These are phyloP conservation scores for Pestalotiopsis sp. DNA, from an alignment of 2,329 filamentous ascomycete genomes.

Conservation along the genomic window DNA sequence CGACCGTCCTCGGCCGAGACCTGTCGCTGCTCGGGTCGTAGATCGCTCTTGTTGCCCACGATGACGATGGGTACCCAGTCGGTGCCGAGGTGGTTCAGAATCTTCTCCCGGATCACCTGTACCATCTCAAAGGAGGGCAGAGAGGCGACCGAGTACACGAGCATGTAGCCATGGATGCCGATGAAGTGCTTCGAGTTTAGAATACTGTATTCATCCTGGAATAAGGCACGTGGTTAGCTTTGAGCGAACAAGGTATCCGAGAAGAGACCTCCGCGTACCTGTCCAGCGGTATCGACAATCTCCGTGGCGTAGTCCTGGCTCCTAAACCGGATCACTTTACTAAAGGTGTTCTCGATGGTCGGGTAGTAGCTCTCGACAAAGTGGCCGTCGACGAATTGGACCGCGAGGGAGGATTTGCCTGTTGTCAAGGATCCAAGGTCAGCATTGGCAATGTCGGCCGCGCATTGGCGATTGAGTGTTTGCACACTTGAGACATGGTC, in stretches of 20 bases:
- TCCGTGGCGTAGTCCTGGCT: conserved; percentile 93
- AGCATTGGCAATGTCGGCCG: neutral
- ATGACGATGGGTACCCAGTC: conserved; percentile 92
- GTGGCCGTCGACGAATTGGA: conserved; percentile 95
- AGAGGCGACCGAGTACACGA: conserved; percentile 96
- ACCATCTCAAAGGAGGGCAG: conserved; percentile 98
- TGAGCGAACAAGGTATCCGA: neutral
- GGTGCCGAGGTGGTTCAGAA: conserved; percentile 90
- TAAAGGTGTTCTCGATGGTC: conserved; percentile 98
- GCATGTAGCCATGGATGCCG: conserved; percentile 97
- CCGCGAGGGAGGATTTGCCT: conserved; percentile 98
- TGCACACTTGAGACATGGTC: conserved; percentile 6
- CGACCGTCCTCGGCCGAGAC: conserved; percentile 85
- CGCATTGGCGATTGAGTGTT: neutral
- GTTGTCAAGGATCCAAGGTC: conserved; percentile 12
- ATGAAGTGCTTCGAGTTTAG: conserved; percentile 99
- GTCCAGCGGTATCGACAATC: conserved; percentile 97
- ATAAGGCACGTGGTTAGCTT: conserved; percentile 17
- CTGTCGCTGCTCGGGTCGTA: conserved; percentile 90
- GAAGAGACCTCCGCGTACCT: conserved; percentile 55
- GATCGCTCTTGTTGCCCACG: conserved; percentile 95
- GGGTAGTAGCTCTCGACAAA: conserved; percentile 99
- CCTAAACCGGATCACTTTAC: conserved; percentile 90
- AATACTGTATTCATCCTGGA: conserved; percentile 95
- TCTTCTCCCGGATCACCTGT: conserved; percentile 93